phyloP scores from a whole-genome alignment of 495 filamentous ascomycete genomes.

The Penicillium pulvis region DNA sequence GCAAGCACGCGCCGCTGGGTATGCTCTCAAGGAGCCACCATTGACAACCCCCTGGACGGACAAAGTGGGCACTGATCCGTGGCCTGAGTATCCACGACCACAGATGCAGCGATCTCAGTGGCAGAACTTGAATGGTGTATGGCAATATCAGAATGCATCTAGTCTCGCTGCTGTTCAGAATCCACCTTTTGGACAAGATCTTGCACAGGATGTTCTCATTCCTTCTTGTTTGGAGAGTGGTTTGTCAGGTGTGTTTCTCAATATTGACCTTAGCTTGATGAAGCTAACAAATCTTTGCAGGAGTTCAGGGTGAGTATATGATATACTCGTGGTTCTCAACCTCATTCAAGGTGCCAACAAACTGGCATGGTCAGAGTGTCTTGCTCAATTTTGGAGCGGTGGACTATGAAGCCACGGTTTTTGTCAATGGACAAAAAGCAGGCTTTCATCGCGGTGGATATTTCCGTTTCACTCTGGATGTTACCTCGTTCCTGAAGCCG shows the following conservation, averaged over 20 bases:
- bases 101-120: constrained; percentile 58
- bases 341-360: constrained; percentile 52
- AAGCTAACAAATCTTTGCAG: constrained; percentile 32
- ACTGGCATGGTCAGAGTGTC: constrained; percentile 48
- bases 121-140: constrained; percentile 67
- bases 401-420: constrained; percentile 67
- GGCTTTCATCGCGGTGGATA: constrained; percentile 63
- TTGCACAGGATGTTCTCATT: constrained; percentile 55
- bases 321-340: constrained; percentile 64
- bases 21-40: constrained; percentile 40
- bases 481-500: constrained; percentile 49
- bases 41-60: constrained; percentile 65
- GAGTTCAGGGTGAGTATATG: constrained; percentile 50
- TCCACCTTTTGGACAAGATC: constrained; percentile 43
- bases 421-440: constrained; percentile 58
- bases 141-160: constrained; percentile 58
- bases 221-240: constrained; percentile 67
- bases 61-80: constrained; percentile 61
- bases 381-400: constrained; percentile 71
- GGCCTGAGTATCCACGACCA: constrained; percentile 69
- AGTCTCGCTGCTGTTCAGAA: constrained; percentile 38
- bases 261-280: background rate
- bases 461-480: constrained; percentile 60
- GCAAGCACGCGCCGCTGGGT: constrained; percentile 22
- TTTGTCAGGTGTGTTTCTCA: constrained; percentile 42